Base-by-base conservation (phyloP, 1,139 yeast species). In the Taphrina deformans region DNA sequence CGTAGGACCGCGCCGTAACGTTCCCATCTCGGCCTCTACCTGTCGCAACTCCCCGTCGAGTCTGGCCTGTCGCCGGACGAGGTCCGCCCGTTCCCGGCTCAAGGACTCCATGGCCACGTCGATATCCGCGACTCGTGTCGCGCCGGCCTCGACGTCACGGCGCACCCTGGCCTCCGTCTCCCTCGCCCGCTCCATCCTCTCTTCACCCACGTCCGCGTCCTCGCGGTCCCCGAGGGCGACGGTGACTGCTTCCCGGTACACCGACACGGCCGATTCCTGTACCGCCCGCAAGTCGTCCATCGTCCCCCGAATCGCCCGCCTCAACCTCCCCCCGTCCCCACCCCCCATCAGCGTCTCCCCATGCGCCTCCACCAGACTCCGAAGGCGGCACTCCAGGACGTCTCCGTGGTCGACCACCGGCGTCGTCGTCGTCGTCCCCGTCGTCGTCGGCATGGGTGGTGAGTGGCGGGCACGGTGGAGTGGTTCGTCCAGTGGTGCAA, bases 401-500 rank as follows among this genome's bases (percentile, higher is more conserved):
- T n/a, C n/a, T n/a, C n/a, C n/a, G n/a, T n/a, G n/a, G n/a, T n/a
- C n/a, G n/a, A n/a, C n/a, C n/a, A n/a, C n/a, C n/a, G n/a, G n/a
- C n/a, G n/a, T n/a, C n/a, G n/a, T n/a, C n/a, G n/a, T n/a, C n/a
- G n/a, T n/a, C n/a, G n/a, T n/a, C n/a, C n/a, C n/a, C n/a, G n/a
- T n/a, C n/a, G n/a, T n/a, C n/a, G n/a, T n/a, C n/a, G n/a, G n/a
- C n/a, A n/a, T n/a, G n/a, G n/a, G n/a, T n/a, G 14, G 50, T 21
- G 7, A 5, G 21, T 45, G 50, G 18, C 26, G 50, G 33, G 6
- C 10, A 10, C 7, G 21, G 21, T 1, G 14, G 50, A 9, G 50
- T 21, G 41, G 23, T 24, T 31, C n/a, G n/a, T n/a, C n/a, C 5
- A 51, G 21, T 12, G 55, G 55, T n/a, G 55, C 55, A 16, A 51